Conservation (phyloP, 2,329 filamentous ascomycete genomes). For the Coniochaeta ligniaria region DNA sequence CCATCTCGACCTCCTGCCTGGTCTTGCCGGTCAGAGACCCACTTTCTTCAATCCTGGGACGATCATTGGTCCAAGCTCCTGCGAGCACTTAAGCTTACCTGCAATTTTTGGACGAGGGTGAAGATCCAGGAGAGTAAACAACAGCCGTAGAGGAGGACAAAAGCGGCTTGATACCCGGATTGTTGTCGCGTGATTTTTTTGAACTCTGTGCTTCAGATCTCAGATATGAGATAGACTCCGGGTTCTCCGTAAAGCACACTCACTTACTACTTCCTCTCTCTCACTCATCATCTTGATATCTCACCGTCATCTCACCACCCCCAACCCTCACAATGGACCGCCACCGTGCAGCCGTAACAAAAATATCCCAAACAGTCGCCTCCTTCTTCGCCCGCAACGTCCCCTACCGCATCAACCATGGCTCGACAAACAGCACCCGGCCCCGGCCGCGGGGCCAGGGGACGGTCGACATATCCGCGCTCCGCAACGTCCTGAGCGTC, state of each 20-base stretch:
- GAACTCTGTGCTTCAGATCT: neutral
- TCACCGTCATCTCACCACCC: neutral
- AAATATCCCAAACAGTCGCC: slow-evolving; percentile 39
- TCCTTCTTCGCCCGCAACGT: slow-evolving; percentile 38
- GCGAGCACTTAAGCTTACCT: neutral
- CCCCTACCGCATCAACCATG: slow-evolving; percentile 70
- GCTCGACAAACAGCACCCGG: slow-evolving; percentile 68
- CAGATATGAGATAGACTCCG: neutral
- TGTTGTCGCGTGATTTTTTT: neutral
- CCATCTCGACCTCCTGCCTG: no score
- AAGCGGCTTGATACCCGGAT: neutral
- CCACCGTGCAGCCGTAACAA: slow-evolving; percentile 39
- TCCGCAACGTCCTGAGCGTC: slow-evolving; percentile 58
- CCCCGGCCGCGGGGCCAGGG: slow-evolving; percentile 33
- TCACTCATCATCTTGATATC: neutral
- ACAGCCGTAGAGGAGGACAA: neutral
- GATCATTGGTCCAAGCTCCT: neutral
- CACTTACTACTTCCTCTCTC: neutral
- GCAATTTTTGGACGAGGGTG: neutral
- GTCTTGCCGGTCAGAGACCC: no score
- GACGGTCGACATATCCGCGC: slow-evolving; percentile 54
- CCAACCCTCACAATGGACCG: slow-evolving; percentile 33
- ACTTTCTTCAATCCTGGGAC: no score
- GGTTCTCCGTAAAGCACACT: neutral
- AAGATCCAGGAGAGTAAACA: neutral